Conservation (phyloP, 1,139 yeast genomes). For the Maudiozyma humilis region DNA sequence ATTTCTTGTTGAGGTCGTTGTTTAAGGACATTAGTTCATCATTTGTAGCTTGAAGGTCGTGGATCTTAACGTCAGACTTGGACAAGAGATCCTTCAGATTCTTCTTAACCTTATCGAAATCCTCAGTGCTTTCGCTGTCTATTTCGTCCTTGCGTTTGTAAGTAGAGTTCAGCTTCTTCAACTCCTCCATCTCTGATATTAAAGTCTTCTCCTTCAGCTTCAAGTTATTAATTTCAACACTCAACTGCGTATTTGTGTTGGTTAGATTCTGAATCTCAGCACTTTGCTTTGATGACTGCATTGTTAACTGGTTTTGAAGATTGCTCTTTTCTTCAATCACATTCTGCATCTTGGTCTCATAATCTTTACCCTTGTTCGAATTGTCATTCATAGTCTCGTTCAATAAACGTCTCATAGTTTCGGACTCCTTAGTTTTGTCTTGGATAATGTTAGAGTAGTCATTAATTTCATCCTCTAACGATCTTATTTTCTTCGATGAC, state of each 20-base stretch:
- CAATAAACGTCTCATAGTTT: conserved; percentile 60
- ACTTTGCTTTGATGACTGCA: conserved; percentile 40
- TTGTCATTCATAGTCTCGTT: conserved; percentile 60
- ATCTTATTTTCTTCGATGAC: conserved; percentile 49
- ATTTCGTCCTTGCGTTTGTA: conserved; percentile 24
- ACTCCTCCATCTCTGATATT: conserved; percentile 27
- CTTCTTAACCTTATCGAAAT: conserved; percentile 30
- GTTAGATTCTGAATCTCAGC: conserved; percentile 31
- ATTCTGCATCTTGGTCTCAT: conserved; percentile 37
- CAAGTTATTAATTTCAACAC: conserved; percentile 24
- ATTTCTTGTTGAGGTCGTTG: conserved; percentile 59
- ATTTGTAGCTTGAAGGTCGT: conserved; percentile 53
- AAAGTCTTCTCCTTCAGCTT: conserved; percentile 34
- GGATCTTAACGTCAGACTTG: conserved; percentile 41
- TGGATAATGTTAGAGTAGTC: conserved; percentile 67
- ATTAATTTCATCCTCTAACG: conserved; percentile 68
- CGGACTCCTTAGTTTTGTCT: conserved; percentile 72
- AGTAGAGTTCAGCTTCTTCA: conserved; percentile 19
- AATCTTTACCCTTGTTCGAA: conserved; percentile 40
- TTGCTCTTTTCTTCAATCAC: conserved; percentile 53
- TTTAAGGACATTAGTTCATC: conserved; percentile 51
- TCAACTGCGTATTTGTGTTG: conserved; percentile 27
- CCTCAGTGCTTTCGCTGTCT: conserved; percentile 24
- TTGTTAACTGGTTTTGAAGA: conserved; percentile 47
- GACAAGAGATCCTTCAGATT: conserved; percentile 49